Evolutionary conservation across 768 basidiomycete species (phyloP).

Genomic region (Pleurotus eryngii): DNA sequence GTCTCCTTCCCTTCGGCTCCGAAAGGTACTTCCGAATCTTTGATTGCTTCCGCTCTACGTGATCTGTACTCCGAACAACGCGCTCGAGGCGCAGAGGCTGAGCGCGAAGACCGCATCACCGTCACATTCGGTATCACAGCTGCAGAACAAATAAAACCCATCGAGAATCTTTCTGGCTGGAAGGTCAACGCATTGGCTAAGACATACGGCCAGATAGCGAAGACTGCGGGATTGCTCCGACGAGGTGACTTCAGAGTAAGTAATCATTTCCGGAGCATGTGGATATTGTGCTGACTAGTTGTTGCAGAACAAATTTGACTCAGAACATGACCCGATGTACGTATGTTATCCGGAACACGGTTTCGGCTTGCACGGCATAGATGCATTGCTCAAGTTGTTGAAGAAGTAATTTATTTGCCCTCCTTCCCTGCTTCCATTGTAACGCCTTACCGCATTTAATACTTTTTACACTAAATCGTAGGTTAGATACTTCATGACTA

Average conservation of each 20-base stretch:
- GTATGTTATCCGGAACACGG: slow-evolving; percentile 49
- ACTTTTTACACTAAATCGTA: too few species aligned
- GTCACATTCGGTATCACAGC: slow-evolving; percentile 51
- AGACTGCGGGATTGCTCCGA: slow-evolving; percentile 34
- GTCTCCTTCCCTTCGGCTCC: slow-evolving; percentile 51
- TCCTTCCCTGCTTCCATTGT: neutral
- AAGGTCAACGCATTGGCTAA: slow-evolving; percentile 40
- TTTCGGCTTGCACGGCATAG: slow-evolving; percentile 44
- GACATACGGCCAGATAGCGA: slow-evolving; percentile 39
- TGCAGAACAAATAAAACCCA: slow-evolving; percentile 33
- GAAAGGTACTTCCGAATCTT: slow-evolving; percentile 49
- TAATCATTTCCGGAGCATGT: neutral
- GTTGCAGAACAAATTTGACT: slow-evolving; percentile 42
- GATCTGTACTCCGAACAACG: slow-evolving; percentile 26
- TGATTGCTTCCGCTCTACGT: slow-evolving; percentile 46
- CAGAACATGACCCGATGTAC: slow-evolving; percentile 41
- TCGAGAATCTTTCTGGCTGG: slow-evolving; percentile 45
- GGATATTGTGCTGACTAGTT: neutral
- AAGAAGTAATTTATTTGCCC: slow-evolving; percentile 23
- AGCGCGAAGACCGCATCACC: slow-evolving; percentile 16
- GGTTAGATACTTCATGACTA: too few species aligned
- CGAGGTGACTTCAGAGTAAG: slow-evolving; percentile 44
- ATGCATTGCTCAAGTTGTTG: slow-evolving; percentile 37
- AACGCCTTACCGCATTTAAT: too few species aligned
- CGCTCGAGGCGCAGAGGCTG: slow-evolving; percentile 15